Evolutionary conservation across 2,329 filamentous ascomycete species (phyloP), one percentile per base, ranked within the genome.

Genomic region (Biscogniauxia mediterranea): DNA sequence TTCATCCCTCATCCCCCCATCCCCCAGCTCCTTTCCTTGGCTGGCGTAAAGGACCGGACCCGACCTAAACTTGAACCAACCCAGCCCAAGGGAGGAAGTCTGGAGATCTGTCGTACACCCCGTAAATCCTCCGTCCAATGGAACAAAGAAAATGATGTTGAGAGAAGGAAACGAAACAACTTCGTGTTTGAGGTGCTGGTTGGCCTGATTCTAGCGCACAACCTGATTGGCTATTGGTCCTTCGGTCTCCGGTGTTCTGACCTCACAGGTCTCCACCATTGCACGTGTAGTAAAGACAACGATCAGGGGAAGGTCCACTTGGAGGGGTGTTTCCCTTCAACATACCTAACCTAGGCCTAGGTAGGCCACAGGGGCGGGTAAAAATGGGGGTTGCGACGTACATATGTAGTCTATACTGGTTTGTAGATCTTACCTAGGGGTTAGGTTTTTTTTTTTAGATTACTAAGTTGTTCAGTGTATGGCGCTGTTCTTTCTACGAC

Each of bases 141-240:
- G 32, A 54, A 42, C 60, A 57, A 65, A 61, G 59, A 20, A 23
- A 55, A 55, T 63, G 63, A 61, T 68, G 64, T 61, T 57, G 61
- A 64, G 25, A 56, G 55, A 55, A 56, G 15, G 64, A 70, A 71
- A 72, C 69, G 70, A 72, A 71, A 72, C 70, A 54, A 21, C 59
- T 57, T 50, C 55, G 59, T 58, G 70, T 72, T 72, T 72, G 70
- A 71, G 63, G 58, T 69, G 55, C 62, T 61, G 60, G 60, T 50
- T 56, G 60, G 58, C 23, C 54, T 7, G n/a, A 49, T 66, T 64
- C 61, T 62, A 61, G 49, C 55, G 19, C 52, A 15, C 19, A 1
- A 6, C 60, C 42, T 61, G 1, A 69, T 68, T 70, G 64, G 66
- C 51, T 51, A 32, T 21, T 59, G 46, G 52, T 52, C n/a, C 25